Evolutionary conservation across 371 early-diverging fungal genomes (phyloP), one percentile per base, ranked within the genome.

Genomic region (Nematocida ironsii): DNA sequence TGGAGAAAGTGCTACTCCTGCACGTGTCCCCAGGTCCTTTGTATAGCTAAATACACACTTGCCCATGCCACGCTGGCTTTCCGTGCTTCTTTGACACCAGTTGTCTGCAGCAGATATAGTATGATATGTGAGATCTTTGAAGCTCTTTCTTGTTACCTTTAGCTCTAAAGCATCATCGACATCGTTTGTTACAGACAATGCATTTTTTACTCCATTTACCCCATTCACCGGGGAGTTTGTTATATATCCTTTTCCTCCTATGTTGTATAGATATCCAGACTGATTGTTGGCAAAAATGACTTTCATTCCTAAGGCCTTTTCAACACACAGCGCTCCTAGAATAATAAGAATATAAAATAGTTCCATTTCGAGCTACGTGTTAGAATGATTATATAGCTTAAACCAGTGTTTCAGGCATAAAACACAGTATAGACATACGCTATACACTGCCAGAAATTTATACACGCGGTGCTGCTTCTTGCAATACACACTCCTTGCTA

Each of bases 221-320:
- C 48, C 45, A 9, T 7, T 68, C 1, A 25, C 4, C 4, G 13
- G 68, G 1, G 44, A 23, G 16, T 58, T 64, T 16, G 11, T 33
- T 33, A 75, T 23, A 20, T 75, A 75, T 23, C 56, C 68, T 9
- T 42, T 11, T 25, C 20, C 55, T 44, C 68, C 76, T 13, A 69
- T 13, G 55, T 56, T 75, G 56, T 66, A 67, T 18, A 75, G 39
- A 54, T 75, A 75, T 45, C 76, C 76, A n/a, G 70, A 52, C 55
- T 39, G 16, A 16, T 40, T 50, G 42, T 75, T 68, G 6, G 6
- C 66, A 75, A 68, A 75, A 5, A 72, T 25, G 5, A 9, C 50
- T 16, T 52, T 50, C 11, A 50, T 18, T n/a, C 20, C 20, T 11
- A 9, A 16, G 11, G 42, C 64, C 23, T 33, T 6, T 1, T 7